Conservation (phyloP, 1,284 basidiomycete genomes). For the Athelia psychrophila region DNA sequence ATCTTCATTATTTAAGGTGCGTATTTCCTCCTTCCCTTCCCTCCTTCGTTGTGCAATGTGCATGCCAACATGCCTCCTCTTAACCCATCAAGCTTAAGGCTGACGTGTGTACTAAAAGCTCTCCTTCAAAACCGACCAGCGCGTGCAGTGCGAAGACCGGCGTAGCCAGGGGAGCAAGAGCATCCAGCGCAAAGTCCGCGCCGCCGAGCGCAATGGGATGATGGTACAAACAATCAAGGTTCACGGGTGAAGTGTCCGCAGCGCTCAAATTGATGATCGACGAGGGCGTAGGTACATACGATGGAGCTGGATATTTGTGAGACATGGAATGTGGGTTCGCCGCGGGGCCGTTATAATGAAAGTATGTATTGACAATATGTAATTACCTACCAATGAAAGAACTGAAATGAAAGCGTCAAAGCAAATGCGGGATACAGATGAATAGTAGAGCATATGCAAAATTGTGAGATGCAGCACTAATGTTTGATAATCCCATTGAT, state of each 20-base stretch:
- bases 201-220: slow-evolving; percentile 46
- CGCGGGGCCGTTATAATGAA: too few species aligned
- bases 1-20: slow-evolving; percentile 26
- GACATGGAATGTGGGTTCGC: too few species aligned
- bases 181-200: slow-evolving; percentile 43
- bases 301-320: too few species aligned
- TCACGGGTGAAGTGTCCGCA: slow-evolving; percentile 36
- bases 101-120: slow-evolving; percentile 39
- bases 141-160: slow-evolving; percentile 37
- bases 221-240: slow-evolving; percentile 28
- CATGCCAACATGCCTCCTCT: slow-evolving; percentile 59
- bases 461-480: too few species aligned
- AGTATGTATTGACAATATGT: too few species aligned
- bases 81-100: slow-evolving; percentile 51
- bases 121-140: slow-evolving; percentile 49
- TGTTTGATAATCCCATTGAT: too few species aligned
- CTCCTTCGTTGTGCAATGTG: too few species aligned
- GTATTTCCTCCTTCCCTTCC: slow-evolving; percentile 41
- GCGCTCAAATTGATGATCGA: slow-evolving; percentile 36
- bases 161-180: slow-evolving; percentile 38
- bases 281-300: slow-evolving; percentile 49
- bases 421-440: too few species aligned
- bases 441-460: too few species aligned
- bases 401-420: too few species aligned
- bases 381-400: too few species aligned